phyloP scores from a whole-genome alignment of 2,329 filamentous ascomycete species.

The Lecanicillium sp. region DNA sequence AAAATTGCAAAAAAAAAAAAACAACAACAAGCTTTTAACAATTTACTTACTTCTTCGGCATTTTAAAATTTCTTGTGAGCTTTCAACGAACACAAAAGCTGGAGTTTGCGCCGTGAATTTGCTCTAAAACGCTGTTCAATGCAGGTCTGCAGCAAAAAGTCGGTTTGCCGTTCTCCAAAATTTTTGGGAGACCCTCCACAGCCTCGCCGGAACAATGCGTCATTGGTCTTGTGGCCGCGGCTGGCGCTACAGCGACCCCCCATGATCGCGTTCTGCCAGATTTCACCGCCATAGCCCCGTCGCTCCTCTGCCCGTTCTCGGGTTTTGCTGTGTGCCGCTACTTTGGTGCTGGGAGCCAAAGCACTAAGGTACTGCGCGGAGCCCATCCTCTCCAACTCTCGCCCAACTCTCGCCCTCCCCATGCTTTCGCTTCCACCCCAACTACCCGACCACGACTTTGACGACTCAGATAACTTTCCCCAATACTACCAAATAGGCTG shows the following conservation, averaged over 20 bases:
- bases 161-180: conserved; percentile 5
- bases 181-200: conserved; percentile 2
- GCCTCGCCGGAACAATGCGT: background rate
- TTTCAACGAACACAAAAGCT: no score
- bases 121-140: background rate
- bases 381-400: conserved; percentile 7
- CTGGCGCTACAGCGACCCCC: conserved; percentile 6
- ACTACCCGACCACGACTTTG: conserved; percentile 1
- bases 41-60: conserved; percentile 14
- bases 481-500: background rate
- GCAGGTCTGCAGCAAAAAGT: background rate
- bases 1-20: background rate
- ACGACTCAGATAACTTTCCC: background rate
- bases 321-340: conserved; percentile 4
- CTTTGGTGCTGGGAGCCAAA: conserved; percentile 1
- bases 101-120: background rate
- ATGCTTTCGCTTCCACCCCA: conserved; percentile 5
- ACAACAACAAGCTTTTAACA: no score
- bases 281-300: background rate
- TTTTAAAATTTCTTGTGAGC: conserved; percentile 2
- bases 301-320: conserved; percentile 4
- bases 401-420: conserved; percentile 8
- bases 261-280: conserved; percentile 8
- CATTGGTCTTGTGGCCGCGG: conserved; percentile 7
- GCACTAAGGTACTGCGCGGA: background rate